phyloP scores from a whole-genome alignment of 768 basidiomycete species.

The Rhodotorula kratochvilovae region DNA sequence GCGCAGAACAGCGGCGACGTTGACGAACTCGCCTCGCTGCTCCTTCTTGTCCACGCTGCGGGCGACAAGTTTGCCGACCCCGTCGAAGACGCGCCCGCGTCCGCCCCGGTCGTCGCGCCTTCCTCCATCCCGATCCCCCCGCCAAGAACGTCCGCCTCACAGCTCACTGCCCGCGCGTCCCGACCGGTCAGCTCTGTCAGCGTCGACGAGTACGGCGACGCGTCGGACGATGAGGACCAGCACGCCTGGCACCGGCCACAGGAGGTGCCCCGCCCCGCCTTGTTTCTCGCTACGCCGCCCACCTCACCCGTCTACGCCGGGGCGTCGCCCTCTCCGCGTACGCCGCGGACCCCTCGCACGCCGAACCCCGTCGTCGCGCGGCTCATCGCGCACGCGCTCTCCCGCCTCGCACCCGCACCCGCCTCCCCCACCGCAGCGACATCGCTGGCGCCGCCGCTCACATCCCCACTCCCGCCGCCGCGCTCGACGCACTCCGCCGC shows the following conservation, averaged over 20 bases:
- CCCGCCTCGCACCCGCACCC: neutral
- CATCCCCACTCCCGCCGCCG: neutral
- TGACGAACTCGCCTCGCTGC: neutral
- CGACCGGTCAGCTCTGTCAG: no score
- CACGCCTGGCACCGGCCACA: neutral
- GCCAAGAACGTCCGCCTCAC: no score
- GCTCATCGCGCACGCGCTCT: neutral
- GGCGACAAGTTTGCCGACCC: neutral
- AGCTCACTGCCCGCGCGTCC: neutral
- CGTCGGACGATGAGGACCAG: neutral
- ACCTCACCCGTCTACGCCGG: neutral
- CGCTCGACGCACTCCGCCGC: neutral
- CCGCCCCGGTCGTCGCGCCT: no score
- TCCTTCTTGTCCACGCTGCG: neutral
- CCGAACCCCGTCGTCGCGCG: neutral
- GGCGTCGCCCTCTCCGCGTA: no score
- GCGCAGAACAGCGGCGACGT: neutral
- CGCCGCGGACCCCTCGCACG: neutral
- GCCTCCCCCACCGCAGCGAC: neutral
- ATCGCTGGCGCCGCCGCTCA: no score
- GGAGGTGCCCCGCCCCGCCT: neutral
- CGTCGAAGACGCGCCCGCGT: neutral
- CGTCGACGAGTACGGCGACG: neutral
- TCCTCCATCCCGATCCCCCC: neutral
- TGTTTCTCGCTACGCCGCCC: neutral